Conservation (phyloP, 176 grass and related monocot genomes). For the Bonia amplexicaulis region DNA sequence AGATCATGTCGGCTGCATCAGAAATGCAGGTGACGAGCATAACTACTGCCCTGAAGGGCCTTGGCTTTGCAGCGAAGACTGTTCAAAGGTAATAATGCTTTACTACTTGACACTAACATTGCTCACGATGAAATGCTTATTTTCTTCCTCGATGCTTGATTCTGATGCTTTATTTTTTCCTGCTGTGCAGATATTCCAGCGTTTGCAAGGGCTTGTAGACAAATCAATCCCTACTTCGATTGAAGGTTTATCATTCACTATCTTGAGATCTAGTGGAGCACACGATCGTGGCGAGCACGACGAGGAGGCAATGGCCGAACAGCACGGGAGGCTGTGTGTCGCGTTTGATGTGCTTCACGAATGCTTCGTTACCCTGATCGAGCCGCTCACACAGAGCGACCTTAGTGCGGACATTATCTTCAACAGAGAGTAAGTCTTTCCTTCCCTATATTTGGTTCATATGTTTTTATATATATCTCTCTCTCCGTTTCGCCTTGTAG, state of each 20-base stretch:
- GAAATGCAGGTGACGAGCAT: not conserved
- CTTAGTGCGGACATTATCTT: slow-evolving; percentile 49
- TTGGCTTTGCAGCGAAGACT: slow-evolving; percentile 46
- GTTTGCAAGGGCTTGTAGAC: slow-evolving; percentile 22
- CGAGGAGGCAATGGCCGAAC: slow-evolving; percentile 19
- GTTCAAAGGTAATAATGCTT: slow-evolving; percentile 25
- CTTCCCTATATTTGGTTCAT: too few species aligned
- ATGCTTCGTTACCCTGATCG: slow-evolving; percentile 55
- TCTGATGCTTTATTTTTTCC: too few species aligned
- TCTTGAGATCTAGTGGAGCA: slow-evolving; percentile 24
- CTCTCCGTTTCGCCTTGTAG: not conserved
- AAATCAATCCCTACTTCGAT: not conserved
- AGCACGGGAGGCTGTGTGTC: slow-evolving; percentile 36
- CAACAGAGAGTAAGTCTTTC: slow-evolving; percentile 44
- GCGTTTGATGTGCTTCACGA: slow-evolving; percentile 67
- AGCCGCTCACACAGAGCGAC: slow-evolving; percentile 46
- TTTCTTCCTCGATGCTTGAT: too few species aligned
- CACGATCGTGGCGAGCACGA: not conserved
- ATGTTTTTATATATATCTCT: too few species aligned
- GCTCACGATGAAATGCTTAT: too few species aligned
- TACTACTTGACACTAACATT: too few species aligned
- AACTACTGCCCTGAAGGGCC: not conserved
- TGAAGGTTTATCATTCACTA: slow-evolving; percentile 28
- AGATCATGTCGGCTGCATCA: slow-evolving; percentile 61
- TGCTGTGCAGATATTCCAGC: slow-evolving; percentile 25